These are phyloP conservation scores for Tuctoria greenei DNA, from an alignment of 176 grass and related monocot species.

Conservation along the genomic window DNA sequence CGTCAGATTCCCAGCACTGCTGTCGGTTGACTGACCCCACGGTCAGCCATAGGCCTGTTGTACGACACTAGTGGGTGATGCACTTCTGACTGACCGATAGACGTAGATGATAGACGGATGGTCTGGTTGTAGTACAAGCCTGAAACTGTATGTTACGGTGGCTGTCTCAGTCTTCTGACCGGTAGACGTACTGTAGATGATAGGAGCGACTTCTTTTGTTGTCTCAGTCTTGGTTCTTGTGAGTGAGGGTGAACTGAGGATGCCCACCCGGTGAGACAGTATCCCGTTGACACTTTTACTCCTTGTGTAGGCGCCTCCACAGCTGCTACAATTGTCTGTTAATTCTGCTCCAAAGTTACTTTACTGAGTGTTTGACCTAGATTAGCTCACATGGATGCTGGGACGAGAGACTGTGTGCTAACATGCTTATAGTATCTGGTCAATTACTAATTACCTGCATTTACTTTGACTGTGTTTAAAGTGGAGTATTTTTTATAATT, in stretches of 20 bases:
- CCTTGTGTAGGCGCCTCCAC: not conserved
- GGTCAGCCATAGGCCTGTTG: slow-evolving; percentile 29
- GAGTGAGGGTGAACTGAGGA: slow-evolving; percentile 3
- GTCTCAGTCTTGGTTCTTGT: not conserved
- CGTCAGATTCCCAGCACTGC: slow-evolving; percentile 48
- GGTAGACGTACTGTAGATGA: too few relatives aligned
- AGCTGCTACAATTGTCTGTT: not conserved
- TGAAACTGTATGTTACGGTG: not conserved
- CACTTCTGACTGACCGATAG: not conserved
- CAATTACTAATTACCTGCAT: not conserved
- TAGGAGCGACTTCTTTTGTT: too few relatives aligned
- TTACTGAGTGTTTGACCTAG: too few relatives aligned
- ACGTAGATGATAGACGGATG: not conserved
- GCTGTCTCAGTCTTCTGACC: too few relatives aligned
- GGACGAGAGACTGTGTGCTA: not conserved
- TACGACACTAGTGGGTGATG: slow-evolving; percentile 17
- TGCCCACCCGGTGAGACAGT: not conserved
- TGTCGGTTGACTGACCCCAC: slow-evolving; percentile 45
- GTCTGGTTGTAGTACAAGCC: not conserved
- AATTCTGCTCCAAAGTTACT: too few relatives aligned
- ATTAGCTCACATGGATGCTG: not conserved
- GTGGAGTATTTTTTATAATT: too few relatives aligned
- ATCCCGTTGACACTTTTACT: not conserved
- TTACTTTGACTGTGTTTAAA: not conserved
- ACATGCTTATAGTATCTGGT: not conserved